Conservation (phyloP, 2,329 filamentous ascomycete genomes). For the Hyphodiscus sp. region DNA sequence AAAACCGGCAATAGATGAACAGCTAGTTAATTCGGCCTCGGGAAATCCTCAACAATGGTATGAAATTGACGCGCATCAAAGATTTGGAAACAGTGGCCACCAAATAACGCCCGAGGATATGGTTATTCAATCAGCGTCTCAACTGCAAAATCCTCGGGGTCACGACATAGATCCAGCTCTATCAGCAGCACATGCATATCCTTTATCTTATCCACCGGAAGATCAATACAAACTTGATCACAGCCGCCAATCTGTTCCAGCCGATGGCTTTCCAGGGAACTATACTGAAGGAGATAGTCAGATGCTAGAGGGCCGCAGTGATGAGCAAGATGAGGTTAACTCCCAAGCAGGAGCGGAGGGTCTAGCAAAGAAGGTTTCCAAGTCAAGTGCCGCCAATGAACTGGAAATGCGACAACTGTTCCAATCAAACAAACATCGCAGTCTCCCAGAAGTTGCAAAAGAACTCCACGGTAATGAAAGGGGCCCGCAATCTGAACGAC, state of each 20-base stretch:
- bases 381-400: conserved; percentile 73
- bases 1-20: conserved; percentile 27
- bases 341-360: conserved; percentile 39
- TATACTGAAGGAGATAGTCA: conserved; percentile 54
- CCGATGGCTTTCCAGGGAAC: conserved; percentile 47
- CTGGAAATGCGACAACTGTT: conserved; percentile 74
- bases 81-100: conserved; percentile 24
- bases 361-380: conserved; percentile 50
- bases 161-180: conserved; percentile 46
- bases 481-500: conserved; percentile 74
- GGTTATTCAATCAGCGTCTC: conserved; percentile 50
- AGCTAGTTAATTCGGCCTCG: conserved; percentile 19
- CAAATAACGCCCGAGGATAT: conserved; percentile 51
- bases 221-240: conserved; percentile 30
- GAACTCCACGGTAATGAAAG: conserved; percentile 75
- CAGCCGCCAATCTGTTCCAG: conserved; percentile 45
- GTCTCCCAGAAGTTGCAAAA: conserved; percentile 63
- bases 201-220: conserved; percentile 39
- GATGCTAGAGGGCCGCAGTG: conserved; percentile 47
- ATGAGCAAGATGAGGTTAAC: conserved; percentile 52
- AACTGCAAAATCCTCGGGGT: conserved; percentile 45
- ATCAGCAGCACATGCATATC: conserved; percentile 39
- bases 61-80: conserved; percentile 25
- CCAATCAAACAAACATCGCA: conserved; percentile 59
- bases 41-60: conserved; percentile 30